These are phyloP conservation scores for Blastobotrys niveus DNA, from an alignment of 1,139 yeast species.

Conservation along the genomic window DNA sequence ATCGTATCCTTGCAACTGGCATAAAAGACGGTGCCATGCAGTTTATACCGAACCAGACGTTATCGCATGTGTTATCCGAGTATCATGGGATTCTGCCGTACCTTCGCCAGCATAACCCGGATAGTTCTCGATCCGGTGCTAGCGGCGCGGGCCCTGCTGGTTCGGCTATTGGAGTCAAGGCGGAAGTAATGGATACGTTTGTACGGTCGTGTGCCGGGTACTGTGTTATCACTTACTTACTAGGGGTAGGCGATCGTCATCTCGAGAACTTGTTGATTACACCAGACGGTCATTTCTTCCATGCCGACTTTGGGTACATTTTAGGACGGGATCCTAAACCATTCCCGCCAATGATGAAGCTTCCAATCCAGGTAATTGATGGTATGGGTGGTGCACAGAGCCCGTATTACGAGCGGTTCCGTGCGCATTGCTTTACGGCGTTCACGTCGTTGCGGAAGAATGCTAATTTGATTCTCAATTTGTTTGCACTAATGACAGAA, in stretches of 20 bases:
- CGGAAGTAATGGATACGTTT: conserved; percentile 83
- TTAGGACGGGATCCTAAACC: conserved; percentile 97
- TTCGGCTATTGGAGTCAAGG: conserved; percentile 62
- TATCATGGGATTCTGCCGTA: conserved; percentile 69
- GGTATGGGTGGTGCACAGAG: conserved; percentile 95
- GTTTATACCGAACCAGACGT: conserved; percentile 84
- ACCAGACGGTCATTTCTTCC: conserved; percentile 81
- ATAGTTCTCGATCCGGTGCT: conserved; percentile 44
- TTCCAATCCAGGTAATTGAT: conserved; percentile 93
- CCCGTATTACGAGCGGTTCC: conserved; percentile 76
- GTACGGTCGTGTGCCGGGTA: conserved; percentile 96
- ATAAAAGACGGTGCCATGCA: conserved; percentile 88
- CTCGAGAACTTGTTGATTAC: conserved; percentile 74
- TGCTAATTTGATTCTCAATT: conserved; percentile 79
- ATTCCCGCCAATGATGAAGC: conserved; percentile 95
- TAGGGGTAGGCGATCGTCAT: conserved; percentile 98
- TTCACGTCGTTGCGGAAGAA: conserved; percentile 86
- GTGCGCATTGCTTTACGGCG: conserved; percentile 91
- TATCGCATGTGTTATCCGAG: conserved; percentile 71
- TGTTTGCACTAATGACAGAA: conserved; percentile 90
- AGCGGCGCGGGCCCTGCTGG: too few species aligned
- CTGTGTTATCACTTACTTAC: conserved; percentile 87
- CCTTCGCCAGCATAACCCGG: conserved; percentile 62
- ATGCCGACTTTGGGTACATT: conserved; percentile 96
- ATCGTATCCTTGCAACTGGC: conserved; percentile 84